Evolutionary conservation across 208 protist species (phyloP).

Genomic region (Leishmania aethiopica): DNA sequence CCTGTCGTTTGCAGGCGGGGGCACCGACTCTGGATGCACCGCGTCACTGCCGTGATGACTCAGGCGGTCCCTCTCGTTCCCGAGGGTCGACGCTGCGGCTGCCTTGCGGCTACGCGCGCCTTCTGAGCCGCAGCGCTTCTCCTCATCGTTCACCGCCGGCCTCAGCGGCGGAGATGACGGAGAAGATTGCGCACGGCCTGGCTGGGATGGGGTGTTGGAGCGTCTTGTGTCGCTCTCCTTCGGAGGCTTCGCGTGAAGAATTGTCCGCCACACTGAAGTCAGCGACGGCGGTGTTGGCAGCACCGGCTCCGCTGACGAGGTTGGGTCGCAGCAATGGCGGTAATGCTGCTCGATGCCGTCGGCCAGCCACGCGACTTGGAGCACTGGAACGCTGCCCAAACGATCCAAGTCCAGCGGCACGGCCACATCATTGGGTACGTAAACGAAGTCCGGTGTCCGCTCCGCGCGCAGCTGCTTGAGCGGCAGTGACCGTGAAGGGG

Average conservation of each 20-base stretch:
- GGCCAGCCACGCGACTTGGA: constrained; percentile 44
- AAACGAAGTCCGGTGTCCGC: constrained; percentile 35
- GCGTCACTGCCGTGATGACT: neutral
- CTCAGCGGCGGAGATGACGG: neutral
- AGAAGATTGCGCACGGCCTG: neutral
- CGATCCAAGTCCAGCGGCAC: constrained; percentile 13
- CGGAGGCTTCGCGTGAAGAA: neutral
- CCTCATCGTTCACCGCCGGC: neutral
- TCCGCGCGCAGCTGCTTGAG: constrained; percentile 9
- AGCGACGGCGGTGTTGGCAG: constrained; percentile 3
- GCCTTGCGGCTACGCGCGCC: neutral
- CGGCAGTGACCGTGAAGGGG: neutral
- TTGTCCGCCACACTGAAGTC: neutral
- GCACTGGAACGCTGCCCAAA: constrained; percentile 36
- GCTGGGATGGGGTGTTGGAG: neutral
- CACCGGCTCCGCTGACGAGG: neutral
- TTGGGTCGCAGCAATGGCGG: neutral
- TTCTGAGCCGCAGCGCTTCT: neutral
- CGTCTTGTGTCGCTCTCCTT: neutral
- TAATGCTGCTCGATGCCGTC: constrained; percentile 35
- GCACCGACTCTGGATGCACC: neutral
- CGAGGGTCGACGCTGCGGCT: neutral
- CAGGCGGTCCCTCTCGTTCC: too few relatives aligned
- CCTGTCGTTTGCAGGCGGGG: neutral
- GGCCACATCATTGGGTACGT: constrained; percentile 25